Evolutionary conservation across 768 basidiomycete genomes (phyloP).

Genomic region (Suillus weaverae): DNA sequence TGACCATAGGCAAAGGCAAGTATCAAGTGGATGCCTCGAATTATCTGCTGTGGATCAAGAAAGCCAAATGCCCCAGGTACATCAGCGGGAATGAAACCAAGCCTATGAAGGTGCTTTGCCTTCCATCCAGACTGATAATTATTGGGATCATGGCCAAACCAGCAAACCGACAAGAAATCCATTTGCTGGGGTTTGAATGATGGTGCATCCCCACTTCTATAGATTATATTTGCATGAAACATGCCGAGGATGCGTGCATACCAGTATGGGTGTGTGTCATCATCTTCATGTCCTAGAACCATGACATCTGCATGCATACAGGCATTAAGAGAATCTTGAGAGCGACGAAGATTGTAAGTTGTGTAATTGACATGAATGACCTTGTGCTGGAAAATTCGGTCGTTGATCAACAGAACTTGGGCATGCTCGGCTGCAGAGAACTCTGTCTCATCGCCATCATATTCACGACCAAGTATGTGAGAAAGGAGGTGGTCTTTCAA

Average conservation of each 20-base stretch:
- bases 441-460: too few relatives aligned
- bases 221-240: constrained; percentile 12
- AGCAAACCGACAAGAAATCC: constrained; percentile 31
- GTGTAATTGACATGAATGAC: too few relatives aligned
- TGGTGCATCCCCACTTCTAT: background rate
- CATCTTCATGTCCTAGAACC: constrained; percentile 18
- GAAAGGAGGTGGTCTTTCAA: too few relatives aligned
- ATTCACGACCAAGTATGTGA: too few relatives aligned
- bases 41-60: constrained; percentile 13
- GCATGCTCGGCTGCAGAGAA: too few relatives aligned
- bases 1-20: constrained; percentile 20
- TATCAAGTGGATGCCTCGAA: constrained; percentile 16
- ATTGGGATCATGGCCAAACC: constrained; percentile 20
- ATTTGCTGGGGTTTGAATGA: constrained; percentile 13
- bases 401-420: too few relatives aligned
- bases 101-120: constrained; percentile 29
- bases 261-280: constrained; percentile 35
- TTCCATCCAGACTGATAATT: constrained; percentile 27
- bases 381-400: too few relatives aligned
- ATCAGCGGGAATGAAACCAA: constrained; percentile 24
- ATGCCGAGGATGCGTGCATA: constrained; percentile 29
- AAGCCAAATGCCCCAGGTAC: constrained; percentile 17
- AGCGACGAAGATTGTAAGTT: constrained; percentile 25
- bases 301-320: background rate
- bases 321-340: constrained; percentile 43